Conservation (phyloP, 106 monocot species). For the Dioscorea zingiberensis region DNA sequence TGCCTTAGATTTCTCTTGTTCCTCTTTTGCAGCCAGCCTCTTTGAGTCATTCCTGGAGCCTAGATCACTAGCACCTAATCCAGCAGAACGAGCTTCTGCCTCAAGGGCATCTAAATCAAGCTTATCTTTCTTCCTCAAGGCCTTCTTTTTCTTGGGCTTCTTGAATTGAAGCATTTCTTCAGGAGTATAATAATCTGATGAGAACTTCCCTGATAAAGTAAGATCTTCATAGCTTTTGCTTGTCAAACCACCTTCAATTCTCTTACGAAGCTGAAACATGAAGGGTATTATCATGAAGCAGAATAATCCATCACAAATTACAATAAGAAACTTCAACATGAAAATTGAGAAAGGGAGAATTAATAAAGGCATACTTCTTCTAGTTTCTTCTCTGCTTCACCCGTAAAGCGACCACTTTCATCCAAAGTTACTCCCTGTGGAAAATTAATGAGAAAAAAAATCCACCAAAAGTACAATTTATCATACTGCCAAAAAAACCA, state of each 20-base stretch:
- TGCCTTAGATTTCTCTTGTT: slow-evolving; percentile 54
- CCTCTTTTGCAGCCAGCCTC: slow-evolving; percentile 41
- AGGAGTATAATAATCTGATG: slow-evolving; percentile 82
- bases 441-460: slow-evolving; percentile 1
- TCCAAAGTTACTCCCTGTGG: slow-evolving; percentile 83
- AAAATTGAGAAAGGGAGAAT: background rate
- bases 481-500: background rate
- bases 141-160: slow-evolving; percentile 97
- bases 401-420: slow-evolving; percentile 71
- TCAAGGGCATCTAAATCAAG: slow-evolving; percentile 90
- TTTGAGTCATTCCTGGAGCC: slow-evolving; percentile 70
- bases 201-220: slow-evolving; percentile 36
- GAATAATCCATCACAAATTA: background rate
- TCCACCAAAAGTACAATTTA: background rate
- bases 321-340: background rate
- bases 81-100: slow-evolving; percentile 75
- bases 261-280: slow-evolving; percentile 60
- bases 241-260: slow-evolving; percentile 44
- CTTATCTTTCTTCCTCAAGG: slow-evolving; percentile 85
- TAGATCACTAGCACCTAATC: slow-evolving; percentile 69
- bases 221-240: slow-evolving; percentile 60
- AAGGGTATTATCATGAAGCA: slow-evolving; percentile 5
- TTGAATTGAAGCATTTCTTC: slow-evolving; percentile 98
- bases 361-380: slow-evolving; percentile 52
- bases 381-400: slow-evolving; percentile 88